Evolutionary conservation across 2,329 filamentous ascomycete genomes (phyloP).

Genomic region (Fusarium protoensiforme): DNA sequence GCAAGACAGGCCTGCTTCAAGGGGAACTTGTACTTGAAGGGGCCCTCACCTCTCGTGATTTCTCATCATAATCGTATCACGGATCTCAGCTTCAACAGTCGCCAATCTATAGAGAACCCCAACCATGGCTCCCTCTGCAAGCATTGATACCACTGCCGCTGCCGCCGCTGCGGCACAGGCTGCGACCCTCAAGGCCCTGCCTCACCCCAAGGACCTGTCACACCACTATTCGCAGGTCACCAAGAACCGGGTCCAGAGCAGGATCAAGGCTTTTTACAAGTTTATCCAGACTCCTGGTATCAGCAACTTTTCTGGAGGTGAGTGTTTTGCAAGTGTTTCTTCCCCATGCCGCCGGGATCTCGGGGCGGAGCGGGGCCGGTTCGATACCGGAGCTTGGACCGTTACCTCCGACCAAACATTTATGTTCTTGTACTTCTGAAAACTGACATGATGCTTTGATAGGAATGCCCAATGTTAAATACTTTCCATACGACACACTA

Average conservation of each 20-base stretch:
- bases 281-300: slow-evolving; percentile 78
- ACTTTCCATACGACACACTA: slow-evolving; percentile 92
- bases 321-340: slow-evolving; percentile 37
- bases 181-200: slow-evolving; percentile 21
- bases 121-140: slow-evolving; percentile 37
- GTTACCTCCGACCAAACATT: neutral
- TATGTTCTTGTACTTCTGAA: neutral
- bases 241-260: slow-evolving; percentile 70
- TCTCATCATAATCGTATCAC: slow-evolving; percentile 1
- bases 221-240: slow-evolving; percentile 82
- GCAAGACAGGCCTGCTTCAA: neutral
- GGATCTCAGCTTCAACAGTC: neutral
- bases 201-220: slow-evolving; percentile 75
- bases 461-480: slow-evolving; percentile 83
- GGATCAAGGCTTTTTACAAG: slow-evolving; percentile 86
- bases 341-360: neutral
- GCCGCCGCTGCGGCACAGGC: slow-evolving; percentile 7
- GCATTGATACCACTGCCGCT: slow-evolving; percentile 5
- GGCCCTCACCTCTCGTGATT: slow-evolving; percentile 10
- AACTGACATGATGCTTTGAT: slow-evolving; percentile 18
- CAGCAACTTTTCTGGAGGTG: slow-evolving; percentile 71
- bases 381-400: neutral
- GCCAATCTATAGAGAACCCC: slow-evolving; percentile 1
- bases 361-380: slow-evolving; percentile 10
- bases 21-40: slow-evolving; percentile 34